Conservation (phyloP, 768 basidiomycete genomes). For the Pleurotus platypus region DNA sequence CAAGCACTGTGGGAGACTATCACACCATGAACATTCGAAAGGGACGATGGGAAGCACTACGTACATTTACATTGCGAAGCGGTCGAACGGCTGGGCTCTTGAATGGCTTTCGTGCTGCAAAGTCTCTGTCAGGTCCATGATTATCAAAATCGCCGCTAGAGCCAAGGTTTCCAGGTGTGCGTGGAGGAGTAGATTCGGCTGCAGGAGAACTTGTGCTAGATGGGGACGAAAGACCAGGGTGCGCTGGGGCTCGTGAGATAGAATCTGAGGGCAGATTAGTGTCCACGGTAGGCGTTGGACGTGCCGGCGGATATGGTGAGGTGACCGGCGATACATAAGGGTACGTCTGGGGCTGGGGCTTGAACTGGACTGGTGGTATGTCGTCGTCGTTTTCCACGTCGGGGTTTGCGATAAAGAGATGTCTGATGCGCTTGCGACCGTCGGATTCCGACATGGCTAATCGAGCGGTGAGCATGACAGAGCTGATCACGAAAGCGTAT, state of each 20-base stretch:
- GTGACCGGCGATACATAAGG: conserved; percentile 18
- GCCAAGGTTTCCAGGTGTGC: conserved; percentile 51
- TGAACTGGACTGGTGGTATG: neutral
- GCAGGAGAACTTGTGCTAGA: conserved; percentile 64
- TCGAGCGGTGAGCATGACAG: conserved; percentile 1
- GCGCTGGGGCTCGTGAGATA: conserved; percentile 30
- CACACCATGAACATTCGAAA: conserved; percentile 10
- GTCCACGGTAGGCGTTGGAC: conserved; percentile 20
- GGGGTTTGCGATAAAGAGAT: conserved; percentile 59
- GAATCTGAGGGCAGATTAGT: conserved; percentile 29
- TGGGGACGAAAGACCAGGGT: conserved; percentile 63
- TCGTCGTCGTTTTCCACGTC: neutral
- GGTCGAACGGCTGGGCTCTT: neutral
- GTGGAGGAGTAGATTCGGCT: conserved; percentile 64
- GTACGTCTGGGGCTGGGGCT: conserved; percentile 16
- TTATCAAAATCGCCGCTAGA: conserved; percentile 32
- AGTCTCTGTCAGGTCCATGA: conserved; percentile 14
- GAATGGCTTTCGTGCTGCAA: conserved; percentile 6
- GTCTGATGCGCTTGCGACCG: conserved; percentile 37
- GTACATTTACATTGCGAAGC: conserved; percentile 25
- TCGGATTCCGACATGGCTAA: conserved; percentile 59
- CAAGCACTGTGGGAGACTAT: conserved; percentile 38
- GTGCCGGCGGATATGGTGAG: neutral
- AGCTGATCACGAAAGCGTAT: neutral
- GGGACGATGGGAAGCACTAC: conserved; percentile 20